Base-by-base conservation (phyloP, 768 basidiomycete genomes). In the Leccinum variicolor region DNA sequence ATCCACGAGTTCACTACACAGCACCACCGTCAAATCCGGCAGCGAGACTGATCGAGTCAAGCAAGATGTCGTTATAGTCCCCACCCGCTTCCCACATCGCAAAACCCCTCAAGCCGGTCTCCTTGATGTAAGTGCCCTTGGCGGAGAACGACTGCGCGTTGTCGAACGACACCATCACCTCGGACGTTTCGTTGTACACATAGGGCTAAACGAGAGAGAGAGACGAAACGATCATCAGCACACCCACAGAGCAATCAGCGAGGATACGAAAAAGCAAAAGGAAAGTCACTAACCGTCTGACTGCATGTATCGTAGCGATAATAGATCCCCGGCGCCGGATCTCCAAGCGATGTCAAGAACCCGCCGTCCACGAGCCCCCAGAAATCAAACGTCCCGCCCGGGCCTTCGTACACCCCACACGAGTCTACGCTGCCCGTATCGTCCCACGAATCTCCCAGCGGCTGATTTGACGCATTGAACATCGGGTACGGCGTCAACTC, bases 11-110 rank as follows among this genome's bases (percentile, higher is more conserved):
- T 19, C 39, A 41, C n/a, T n/a, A 41, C 4, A 31, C 5, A 31
- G 6, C 7, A 39, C 3, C 17, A 49, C 19, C 8, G 7, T 48
- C 47, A 23, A 50, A 45, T 25, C 49, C 53, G 11, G 50, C 36
- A 6, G 51, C 15, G 33, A 13, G 25, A 45, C 36, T 59, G 47
- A 89, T 85, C 4, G 86, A 75, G 68, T 86, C 76, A 4, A 89
- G 73, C 45, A 90, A 73, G 17, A 80, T 76, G 66, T 89, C 79
- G 41, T 84, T 69, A 52, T 73, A 79, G 70, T 89, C 87, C 10
- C 84, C 84, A 29, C 81, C 85, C 41, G 84, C 79, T 68, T 89
- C 85, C 86, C 86, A 88, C 72, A 86, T 80, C 3, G 84, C 75
- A 67, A 89, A 89, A 6, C 88, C 87, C 53, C 74, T 75, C 25